Percentiles rank a stretch among this genome's conserved stretches.
These are phyloP conservation scores for Polyporus arcularius DNA, from an alignment of 768 basidiomycete species.

Conservation along the genomic window DNA sequence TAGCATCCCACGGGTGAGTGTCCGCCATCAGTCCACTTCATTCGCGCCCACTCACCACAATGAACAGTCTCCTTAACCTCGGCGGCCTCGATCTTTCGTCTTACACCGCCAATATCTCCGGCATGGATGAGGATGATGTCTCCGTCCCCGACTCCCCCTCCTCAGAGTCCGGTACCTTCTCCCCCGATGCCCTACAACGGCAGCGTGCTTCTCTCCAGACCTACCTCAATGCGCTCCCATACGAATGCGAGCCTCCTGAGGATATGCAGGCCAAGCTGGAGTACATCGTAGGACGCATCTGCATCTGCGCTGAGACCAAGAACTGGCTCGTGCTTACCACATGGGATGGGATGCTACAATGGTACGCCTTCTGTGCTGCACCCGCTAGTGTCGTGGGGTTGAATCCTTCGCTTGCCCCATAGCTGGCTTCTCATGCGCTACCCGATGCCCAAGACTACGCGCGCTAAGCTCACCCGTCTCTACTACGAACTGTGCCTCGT, in stretches of 20 bases:
- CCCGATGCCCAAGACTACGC: constrained; percentile 67
- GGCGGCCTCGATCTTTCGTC: constrained; percentile 5
- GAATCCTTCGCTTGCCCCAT: neutral
- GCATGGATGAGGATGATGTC: constrained; percentile 64
- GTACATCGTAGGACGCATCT: constrained; percentile 66
- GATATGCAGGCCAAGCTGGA: constrained; percentile 74
- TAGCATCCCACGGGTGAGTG: constrained; percentile 17
- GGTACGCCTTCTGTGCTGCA: constrained; percentile 42
- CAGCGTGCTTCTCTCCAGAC: constrained; percentile 62
- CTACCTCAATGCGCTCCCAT: constrained; percentile 71
- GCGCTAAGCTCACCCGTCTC: constrained; percentile 70
- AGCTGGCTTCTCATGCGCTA: constrained; percentile 86
- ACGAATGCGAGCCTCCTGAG: constrained; percentile 68
- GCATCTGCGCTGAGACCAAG: constrained; percentile 69
- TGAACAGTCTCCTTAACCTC: constrained; percentile 11
- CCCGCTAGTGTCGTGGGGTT: neutral
- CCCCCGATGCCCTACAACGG: constrained; percentile 48
- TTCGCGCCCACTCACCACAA: constrained; percentile 14
- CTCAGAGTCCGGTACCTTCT: constrained; percentile 31
- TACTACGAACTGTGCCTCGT: constrained; percentile 80
- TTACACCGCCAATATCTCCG: neutral
- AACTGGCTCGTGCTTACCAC: constrained; percentile 74
- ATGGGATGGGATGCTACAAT: constrained; percentile 82
- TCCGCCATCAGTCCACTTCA: neutral
- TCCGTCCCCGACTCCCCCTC: constrained; percentile 46